These are phyloP conservation scores for Penicillium verrucosum DNA, from an alignment of 2,329 filamentous ascomycete species.

Conservation along the genomic window DNA sequence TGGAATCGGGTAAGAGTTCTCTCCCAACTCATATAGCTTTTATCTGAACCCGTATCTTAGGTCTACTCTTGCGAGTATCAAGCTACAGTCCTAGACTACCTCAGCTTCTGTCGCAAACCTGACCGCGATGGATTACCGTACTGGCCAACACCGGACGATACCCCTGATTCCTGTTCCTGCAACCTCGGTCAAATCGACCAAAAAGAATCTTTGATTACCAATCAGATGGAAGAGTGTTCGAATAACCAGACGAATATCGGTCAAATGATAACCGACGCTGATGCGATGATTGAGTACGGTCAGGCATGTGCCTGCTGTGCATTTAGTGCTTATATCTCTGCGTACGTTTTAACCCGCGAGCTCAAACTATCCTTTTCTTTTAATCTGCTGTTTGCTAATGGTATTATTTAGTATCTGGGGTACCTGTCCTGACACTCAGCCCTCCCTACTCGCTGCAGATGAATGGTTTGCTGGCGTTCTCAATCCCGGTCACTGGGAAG, in stretches of 20 bases:
- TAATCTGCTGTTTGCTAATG: background rate
- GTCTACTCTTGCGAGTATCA: constrained; percentile 15
- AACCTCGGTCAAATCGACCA: constrained; percentile 10
- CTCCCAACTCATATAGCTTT: too few species aligned
- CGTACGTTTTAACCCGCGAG: background rate
- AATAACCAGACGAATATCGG: constrained; percentile 12
- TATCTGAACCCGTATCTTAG: background rate
- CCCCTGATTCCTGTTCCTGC: constrained; percentile 20
- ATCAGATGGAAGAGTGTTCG: background rate
- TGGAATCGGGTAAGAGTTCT: background rate
- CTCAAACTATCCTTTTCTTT: background rate
- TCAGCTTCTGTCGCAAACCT: constrained; percentile 2
- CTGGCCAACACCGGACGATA: constrained; percentile 17
- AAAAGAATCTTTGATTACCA: constrained; percentile 1
- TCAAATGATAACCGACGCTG: background rate
- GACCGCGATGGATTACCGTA: constrained; percentile 13
- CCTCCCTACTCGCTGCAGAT: constrained; percentile 9
- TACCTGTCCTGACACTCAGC: constrained; percentile 15
- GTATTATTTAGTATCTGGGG: constrained; percentile 9
- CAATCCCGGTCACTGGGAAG: constrained; percentile 7
- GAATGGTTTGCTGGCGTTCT: background rate
- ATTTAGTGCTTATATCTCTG: constrained; percentile 15
- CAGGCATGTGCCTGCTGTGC: constrained; percentile 14
- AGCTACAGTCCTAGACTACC: constrained; percentile 1
- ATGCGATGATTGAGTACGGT: constrained; percentile 3